Evolutionary conservation across 225 moss, liverwort and hornwort genomes (phyloP).

Genomic region (Physcomitrellopsis africana): DNA sequence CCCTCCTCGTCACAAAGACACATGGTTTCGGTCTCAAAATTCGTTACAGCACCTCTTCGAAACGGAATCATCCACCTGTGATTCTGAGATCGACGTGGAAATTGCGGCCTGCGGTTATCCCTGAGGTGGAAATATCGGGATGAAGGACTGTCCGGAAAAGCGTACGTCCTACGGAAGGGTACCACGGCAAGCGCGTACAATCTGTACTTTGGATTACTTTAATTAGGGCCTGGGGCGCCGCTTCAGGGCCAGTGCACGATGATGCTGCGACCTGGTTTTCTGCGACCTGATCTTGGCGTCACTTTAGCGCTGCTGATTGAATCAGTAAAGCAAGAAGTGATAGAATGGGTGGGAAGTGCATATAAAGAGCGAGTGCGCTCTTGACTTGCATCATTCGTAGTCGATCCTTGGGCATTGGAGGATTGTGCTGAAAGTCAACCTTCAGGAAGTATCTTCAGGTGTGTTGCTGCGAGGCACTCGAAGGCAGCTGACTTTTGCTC

Average conservation of each 20-base stretch:
- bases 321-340: background rate
- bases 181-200: background rate
- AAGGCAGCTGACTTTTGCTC: no score
- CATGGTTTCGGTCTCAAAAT: no score
- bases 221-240: background rate
- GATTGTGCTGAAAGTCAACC: no score
- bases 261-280: background rate
- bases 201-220: background rate
- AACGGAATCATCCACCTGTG: background rate
- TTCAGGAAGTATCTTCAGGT: no score
- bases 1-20: background rate
- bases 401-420: no score
- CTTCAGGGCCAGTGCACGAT: background rate
- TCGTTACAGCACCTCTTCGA: background rate
- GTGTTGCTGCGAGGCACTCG: no score
- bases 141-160: background rate
- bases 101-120: background rate
- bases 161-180: background rate
- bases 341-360: background rate
- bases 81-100: no score
- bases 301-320: background rate
- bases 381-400: no score
- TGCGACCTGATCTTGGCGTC: background rate
- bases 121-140: background rate
- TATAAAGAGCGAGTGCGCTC: background rate